Conservation (phyloP, 78 protist species). For the Carpediemonas membranifera region DNA sequence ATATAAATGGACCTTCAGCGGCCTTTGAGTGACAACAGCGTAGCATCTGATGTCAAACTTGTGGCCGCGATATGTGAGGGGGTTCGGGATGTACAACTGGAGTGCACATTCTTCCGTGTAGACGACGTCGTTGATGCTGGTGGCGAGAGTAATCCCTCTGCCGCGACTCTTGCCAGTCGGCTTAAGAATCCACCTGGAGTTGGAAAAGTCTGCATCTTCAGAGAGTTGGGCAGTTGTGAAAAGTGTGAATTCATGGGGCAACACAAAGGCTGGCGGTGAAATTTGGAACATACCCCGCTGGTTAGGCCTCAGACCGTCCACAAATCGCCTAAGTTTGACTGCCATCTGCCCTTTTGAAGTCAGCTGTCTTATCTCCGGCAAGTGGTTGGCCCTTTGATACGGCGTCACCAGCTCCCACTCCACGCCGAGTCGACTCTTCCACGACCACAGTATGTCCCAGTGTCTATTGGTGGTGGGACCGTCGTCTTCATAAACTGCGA, state of each 20-base stretch:
- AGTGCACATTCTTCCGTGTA: too few species aligned
- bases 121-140: background rate
- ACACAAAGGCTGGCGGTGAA: background rate
- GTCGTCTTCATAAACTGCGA: too few species aligned
- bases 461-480: too few species aligned
- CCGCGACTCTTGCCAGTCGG: constrained; percentile 3
- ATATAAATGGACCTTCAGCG: too few species aligned
- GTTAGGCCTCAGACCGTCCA: background rate
- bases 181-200: constrained; percentile 1
- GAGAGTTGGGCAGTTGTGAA: background rate
- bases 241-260: background rate
- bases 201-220: background rate
- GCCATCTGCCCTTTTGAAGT: background rate
- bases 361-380: background rate
- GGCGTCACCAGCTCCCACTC: too few species aligned
- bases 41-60: too few species aligned
- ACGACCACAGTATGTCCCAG: too few species aligned
- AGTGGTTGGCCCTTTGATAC: constrained; percentile 4
- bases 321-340: constrained; percentile 13
- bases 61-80: too few species aligned
- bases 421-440: too few species aligned
- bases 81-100: too few species aligned
- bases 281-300: background rate
- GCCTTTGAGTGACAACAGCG: too few species aligned
- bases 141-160: background rate